Percentiles rank a stretch among this genome's conserved stretches.
phyloP scores from a whole-genome alignment of 2,329 filamentous ascomycete genomes.

The Fonsecaea pedrosoi region DNA sequence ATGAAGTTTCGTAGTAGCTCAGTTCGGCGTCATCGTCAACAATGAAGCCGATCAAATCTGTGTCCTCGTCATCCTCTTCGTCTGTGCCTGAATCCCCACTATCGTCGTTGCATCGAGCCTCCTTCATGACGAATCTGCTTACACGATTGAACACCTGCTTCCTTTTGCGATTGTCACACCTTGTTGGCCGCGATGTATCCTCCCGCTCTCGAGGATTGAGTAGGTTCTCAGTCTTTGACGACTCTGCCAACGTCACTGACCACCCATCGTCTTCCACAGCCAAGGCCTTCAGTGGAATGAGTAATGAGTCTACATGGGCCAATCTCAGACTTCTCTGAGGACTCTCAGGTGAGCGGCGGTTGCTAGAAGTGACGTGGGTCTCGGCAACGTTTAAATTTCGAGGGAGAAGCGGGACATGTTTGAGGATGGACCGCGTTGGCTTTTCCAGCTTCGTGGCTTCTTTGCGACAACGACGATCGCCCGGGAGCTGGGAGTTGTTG shows the following conservation, averaged over 20 bases:
- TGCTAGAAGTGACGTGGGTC: conserved; percentile 23
- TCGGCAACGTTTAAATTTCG: conserved; percentile 11
- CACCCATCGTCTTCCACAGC: conserved; percentile 34
- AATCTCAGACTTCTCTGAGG: conserved; percentile 41
- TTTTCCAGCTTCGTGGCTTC: neutral
- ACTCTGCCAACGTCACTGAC: neutral
- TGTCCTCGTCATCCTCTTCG: conserved; percentile 41
- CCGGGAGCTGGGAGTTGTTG: neutral
- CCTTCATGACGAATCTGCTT: conserved; percentile 37
- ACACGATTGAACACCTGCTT: conserved; percentile 16
- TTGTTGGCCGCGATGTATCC: conserved; percentile 7
- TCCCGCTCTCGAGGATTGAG: conserved; percentile 36
- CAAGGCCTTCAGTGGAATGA: conserved; percentile 42
- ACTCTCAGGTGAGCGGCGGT: conserved; percentile 30
- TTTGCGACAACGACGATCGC: neutral
- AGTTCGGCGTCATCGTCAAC: conserved; percentile 41
- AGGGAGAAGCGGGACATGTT: conserved; percentile 20
- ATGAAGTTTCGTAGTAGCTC: conserved; percentile 38
- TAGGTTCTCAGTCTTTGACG: conserved; percentile 9
- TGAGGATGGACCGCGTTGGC: neutral
- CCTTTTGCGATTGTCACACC: neutral
- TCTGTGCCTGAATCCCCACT: conserved; percentile 36
- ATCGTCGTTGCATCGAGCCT: conserved; percentile 39
- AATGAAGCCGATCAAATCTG: conserved; percentile 42
- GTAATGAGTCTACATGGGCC: conserved; percentile 46